Evolutionary conservation across 371 early-diverging fungal genomes (phyloP), one percentile per base, ranked within the genome.

Genomic region (Mortierella sp.): DNA sequence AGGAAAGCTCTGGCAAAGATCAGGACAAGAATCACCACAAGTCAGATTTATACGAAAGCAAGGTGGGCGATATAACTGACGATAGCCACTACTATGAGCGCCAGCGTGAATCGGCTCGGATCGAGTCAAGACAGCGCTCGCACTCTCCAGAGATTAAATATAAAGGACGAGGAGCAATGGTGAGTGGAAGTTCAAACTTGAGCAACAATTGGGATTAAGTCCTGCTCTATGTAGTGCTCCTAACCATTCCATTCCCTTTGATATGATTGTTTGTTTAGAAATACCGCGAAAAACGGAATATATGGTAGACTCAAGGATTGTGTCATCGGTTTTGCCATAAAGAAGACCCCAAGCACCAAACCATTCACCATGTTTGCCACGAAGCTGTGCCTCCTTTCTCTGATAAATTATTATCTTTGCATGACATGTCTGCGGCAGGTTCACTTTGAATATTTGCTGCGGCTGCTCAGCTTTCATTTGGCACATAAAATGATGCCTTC

Each of bases 91-190:
- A 49, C 15, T 53, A 43, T 40, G 61, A 42, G 19, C 66, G 34
- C 8, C 62, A 35, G 40, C 51, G 35, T 12, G 71, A 70, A 26
- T 53, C 54, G 15, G 40, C 29, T 26, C 54, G 32, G 0, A 9
- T 23, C 2, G 45, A 37, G 19, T 55, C 55, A 8, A 59, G 62
- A 28, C 43, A 61, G 8, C 65, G 78, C 45, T 83, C 83, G 22
- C 64, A 66, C 5, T 83, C 83, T 0, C 76, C 82, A 1, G 83
- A 77, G 51, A 61, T 84, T 61, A 82, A 82, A 40, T 84, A 78
- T 58, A 84, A 84, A 61, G 84, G 84, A 35, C 75, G 83, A 6
- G 84, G 84, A 29, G 60, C 70, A 1, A 79, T 84, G 82, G 82
- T 84, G 64, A 62, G 70, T 29, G 19, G 9, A 51, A 13, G 28